Evolutionary conservation across 257 asterid species (phyloP).

Genomic region (Nicotiana knightiana): DNA sequence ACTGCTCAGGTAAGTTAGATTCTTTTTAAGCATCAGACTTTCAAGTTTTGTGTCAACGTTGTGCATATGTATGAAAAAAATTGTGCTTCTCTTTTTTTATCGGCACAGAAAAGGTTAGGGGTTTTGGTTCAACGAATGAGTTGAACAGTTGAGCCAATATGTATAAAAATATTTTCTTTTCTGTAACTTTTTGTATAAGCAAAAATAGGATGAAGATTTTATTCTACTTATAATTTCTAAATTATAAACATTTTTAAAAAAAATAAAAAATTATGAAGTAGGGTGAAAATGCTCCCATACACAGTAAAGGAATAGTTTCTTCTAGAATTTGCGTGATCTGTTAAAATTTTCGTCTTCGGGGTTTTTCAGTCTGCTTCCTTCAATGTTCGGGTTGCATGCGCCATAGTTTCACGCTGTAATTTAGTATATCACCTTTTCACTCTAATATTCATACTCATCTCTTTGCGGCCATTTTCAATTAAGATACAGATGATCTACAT

Average conservation of each 20-base stretch:
- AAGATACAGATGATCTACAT: too few relatives aligned
- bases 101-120: neutral
- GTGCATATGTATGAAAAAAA: neutral
- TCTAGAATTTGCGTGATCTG: too few relatives aligned
- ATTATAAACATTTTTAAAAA: too few relatives aligned
- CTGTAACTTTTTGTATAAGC: neutral
- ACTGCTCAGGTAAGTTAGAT: slow-evolving; percentile 69
- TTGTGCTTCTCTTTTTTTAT: neutral
- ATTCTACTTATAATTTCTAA: neutral
- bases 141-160: neutral
- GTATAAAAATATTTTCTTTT: neutral
- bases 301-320: too few relatives aligned
- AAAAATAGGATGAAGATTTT: too few relatives aligned
- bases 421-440: neutral
- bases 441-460: neutral
- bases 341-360: too few relatives aligned
- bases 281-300: too few relatives aligned
- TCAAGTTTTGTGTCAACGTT: neutral
- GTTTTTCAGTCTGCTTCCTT: too few relatives aligned
- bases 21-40: neutral
- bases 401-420: too few relatives aligned
- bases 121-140: neutral
- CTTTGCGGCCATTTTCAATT: too few relatives aligned
- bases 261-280: too few relatives aligned
- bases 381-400: too few relatives aligned